Evolutionary conservation across 345 rosid species (phyloP).

Genomic region (Diplotaxis tenuifolia): DNA sequence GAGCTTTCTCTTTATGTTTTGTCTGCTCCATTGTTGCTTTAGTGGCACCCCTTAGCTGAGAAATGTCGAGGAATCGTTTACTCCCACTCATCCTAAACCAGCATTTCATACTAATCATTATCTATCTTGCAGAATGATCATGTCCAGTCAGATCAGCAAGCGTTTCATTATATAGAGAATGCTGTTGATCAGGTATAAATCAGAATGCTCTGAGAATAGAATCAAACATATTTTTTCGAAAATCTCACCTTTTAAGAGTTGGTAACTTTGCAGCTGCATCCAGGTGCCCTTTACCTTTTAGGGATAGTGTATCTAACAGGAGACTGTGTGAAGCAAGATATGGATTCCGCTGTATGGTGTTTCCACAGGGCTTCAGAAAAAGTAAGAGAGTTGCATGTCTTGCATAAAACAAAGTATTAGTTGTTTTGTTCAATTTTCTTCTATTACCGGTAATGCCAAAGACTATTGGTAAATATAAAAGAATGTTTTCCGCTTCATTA

Average conservation of each 20-base stretch:
- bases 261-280: conserved; percentile 65
- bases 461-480: too few relatives aligned
- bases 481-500: background rate
- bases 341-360: conserved; percentile 91
- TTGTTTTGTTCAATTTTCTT: too few relatives aligned
- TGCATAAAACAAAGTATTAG: too few relatives aligned
- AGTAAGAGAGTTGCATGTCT: conserved; percentile 36
- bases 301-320: conserved; percentile 87
- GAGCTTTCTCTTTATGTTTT: background rate
- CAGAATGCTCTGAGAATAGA: background rate
- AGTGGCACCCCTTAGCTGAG: conserved; percentile 1
- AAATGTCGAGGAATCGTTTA: background rate
- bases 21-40: background rate
- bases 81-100: background rate
- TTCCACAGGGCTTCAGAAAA: conserved; percentile 89
- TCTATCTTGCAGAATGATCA: conserved; percentile 54
- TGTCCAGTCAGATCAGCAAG: conserved; percentile 81
- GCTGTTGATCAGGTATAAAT: conserved; percentile 84
- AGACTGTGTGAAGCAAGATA: conserved; percentile 87
- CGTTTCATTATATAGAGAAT: conserved; percentile 84
- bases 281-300: conserved; percentile 91
- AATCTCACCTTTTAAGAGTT: conserved; percentile 32
- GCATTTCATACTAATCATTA: background rate
- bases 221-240: background rate
- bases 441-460: too few relatives aligned